Conservation (phyloP, 108 stramenopile species). For the Conticribra weissflogii region DNA sequence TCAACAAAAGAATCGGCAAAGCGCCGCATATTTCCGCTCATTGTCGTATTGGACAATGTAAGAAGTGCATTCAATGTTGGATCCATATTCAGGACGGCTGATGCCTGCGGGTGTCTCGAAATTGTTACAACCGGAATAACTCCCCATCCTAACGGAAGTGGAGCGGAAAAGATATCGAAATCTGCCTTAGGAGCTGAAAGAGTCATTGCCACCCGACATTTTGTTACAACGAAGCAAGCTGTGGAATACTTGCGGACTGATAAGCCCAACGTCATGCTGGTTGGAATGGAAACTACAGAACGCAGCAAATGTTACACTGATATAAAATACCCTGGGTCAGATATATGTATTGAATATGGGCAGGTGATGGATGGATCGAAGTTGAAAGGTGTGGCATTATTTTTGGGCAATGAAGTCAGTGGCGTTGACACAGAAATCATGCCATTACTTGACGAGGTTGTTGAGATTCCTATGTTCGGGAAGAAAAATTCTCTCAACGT, state of each 20-base stretch:
- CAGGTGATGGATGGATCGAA: conserved; percentile 5
- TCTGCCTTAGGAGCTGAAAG: conserved; percentile 80
- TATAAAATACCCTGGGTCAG: conserved; percentile 46
- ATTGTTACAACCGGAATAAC: conserved; percentile 79
- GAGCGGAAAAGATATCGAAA: conserved; percentile 80
- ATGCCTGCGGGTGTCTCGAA: conserved; percentile 68
- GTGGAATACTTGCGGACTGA: conserved; percentile 48
- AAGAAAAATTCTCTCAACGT: conserved; percentile 88
- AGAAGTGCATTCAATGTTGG: conserved; percentile 90
- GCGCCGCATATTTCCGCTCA: conserved; percentile 65
- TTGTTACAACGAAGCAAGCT: conserved; percentile 68
- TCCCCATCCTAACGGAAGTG: conserved; percentile 79
- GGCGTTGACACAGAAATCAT: conserved; percentile 68
- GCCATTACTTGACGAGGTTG: conserved; percentile 62
- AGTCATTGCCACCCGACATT: conserved; percentile 68
- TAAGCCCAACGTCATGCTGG: conserved; percentile 42
- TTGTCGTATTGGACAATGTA: conserved; percentile 84
- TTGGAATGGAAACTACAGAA: conserved; percentile 87
- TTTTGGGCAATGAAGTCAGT: conserved; percentile 90
- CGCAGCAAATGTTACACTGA: conserved; percentile 59
- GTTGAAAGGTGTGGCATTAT: conserved; percentile 57
- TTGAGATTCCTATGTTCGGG: conserved; percentile 89
- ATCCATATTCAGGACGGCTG: conserved; percentile 85
- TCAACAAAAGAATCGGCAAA: conserved; percentile 19
- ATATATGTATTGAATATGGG: conserved; percentile 13